phyloP scores from a whole-genome alignment of 768 basidiomycete genomes.

The Termitomyces sp. region DNA sequence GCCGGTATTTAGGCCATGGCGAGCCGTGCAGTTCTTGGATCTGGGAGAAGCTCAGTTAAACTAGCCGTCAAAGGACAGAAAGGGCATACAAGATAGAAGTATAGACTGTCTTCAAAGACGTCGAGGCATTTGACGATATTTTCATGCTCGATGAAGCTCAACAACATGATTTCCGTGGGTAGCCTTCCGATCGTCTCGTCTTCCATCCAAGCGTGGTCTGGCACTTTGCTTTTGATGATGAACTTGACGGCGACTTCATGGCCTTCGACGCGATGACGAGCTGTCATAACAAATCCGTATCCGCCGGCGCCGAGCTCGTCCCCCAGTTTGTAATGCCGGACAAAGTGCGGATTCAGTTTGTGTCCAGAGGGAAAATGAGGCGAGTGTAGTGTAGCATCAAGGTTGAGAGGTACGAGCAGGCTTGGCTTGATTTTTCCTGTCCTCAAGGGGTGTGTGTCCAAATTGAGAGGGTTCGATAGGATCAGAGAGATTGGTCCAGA shows the following conservation, averaged over 20 bases:
- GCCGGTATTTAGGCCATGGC: conserved; percentile 67
- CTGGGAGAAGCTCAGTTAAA: conserved; percentile 32
- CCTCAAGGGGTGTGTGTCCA: conserved; percentile 7
- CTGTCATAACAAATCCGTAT: conserved; percentile 94
- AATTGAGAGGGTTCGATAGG: conserved; percentile 7
- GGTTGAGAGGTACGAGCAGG: conserved; percentile 20
- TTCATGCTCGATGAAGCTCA: conserved; percentile 70
- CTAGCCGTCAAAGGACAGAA: neutral
- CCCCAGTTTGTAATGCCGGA: conserved; percentile 53
- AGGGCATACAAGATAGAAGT: conserved; percentile 79
- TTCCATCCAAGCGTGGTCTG: conserved; percentile 56
- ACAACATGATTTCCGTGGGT: conserved; percentile 79
- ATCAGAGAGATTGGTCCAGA: conserved; percentile 1
- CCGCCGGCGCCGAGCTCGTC: conserved; percentile 89
- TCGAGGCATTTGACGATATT: conserved; percentile 83
- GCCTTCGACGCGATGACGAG: conserved; percentile 52
- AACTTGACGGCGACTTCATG: conserved; percentile 92
- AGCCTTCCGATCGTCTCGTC: conserved; percentile 59
- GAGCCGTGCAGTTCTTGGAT: conserved; percentile 92
- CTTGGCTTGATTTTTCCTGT: conserved; percentile 5
- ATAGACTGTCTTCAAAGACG: conserved; percentile 77
- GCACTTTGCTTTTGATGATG: conserved; percentile 77
- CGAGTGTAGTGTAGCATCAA: conserved; percentile 32
- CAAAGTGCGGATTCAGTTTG: conserved; percentile 56
- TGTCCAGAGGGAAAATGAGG: conserved; percentile 57